Evolutionary conservation across 441 rosid genomes (phyloP).

Genomic region (Populus hybrid): DNA sequence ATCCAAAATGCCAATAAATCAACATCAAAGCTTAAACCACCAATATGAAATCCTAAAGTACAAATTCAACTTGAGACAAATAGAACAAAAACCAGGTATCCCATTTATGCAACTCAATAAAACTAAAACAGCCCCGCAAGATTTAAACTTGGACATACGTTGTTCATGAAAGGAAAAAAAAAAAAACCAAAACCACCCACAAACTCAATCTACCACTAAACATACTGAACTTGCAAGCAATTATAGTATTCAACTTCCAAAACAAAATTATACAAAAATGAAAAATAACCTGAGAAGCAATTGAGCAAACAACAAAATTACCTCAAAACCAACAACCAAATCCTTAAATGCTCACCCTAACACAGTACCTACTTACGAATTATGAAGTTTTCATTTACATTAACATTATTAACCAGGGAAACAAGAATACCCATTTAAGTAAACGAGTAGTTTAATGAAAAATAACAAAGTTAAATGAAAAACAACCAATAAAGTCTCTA

Average conservation of each 20-base stretch:
- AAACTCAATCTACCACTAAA: not conserved
- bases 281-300: not conserved
- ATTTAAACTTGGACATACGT: not conserved
- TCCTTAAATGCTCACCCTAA: not conserved
- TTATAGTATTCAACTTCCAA: not conserved
- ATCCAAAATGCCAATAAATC: not conserved
- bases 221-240: not conserved
- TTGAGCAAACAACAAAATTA: not conserved
- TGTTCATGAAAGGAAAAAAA: not conserved
- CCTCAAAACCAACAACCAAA: not conserved
- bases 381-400: not conserved
- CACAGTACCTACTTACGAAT: not conserved
- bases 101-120: not conserved
- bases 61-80: not conserved
- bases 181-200: not conserved
- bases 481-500: not conserved
- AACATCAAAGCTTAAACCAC: not conserved
- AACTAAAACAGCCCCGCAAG: not conserved
- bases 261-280: not conserved
- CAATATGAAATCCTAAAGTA: not conserved
- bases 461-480: not conserved
- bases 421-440: not conserved
- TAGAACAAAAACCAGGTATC: not conserved
- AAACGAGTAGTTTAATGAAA: not conserved
- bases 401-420: not conserved